Evolutionary conservation across 345 rosid species (phyloP), one percentile per base, ranked within the genome.

Genomic region (Citrus glauca): DNA sequence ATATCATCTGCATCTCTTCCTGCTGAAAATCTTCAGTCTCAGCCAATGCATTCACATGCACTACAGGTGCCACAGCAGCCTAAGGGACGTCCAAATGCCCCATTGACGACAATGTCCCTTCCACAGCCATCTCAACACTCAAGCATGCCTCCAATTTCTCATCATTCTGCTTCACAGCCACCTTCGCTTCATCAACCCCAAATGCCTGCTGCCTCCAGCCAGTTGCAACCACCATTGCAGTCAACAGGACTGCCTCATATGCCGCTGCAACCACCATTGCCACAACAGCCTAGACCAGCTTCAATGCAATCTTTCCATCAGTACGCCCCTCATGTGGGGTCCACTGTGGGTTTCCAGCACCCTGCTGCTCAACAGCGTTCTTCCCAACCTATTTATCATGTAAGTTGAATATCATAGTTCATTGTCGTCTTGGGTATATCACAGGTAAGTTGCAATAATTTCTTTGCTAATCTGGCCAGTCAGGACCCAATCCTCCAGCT

Each of bases 341-440:
- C 93, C 60, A 87, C 78, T 86, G 42, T 80, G 80, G 95, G 92
- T 71, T 92, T 86, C 82, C 97, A 90, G 75, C 94, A 88, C 74
- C 82, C 88, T 72, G 88, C 83, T 61, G 89, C 86, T 80, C 91
- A 91, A 81, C 98, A 94, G 82, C 95, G 89, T 86, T 85, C 64
- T 74, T 86, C 93, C 71, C 97, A 91, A 63, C 89, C 93, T 24
- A 77, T 89, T 82, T 94, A 83, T 89, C 98, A 89, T 84, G 98
- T 96, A 81, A 90, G 97, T 73, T 77, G 64, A 75, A 77, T 72
- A 57, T 81, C 57, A 50, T 59, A 42, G 24, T 70, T 84, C 70
- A 37, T 35, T 33, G 55, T 2, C 55, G 56, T 80, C 42, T 72
- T 27, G 25, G 53, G 22, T 42, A 65, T 38, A 78, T 69, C 66